Conservation (phyloP, 2,329 filamentous ascomycete species). For the Coniochaeta sp. region DNA sequence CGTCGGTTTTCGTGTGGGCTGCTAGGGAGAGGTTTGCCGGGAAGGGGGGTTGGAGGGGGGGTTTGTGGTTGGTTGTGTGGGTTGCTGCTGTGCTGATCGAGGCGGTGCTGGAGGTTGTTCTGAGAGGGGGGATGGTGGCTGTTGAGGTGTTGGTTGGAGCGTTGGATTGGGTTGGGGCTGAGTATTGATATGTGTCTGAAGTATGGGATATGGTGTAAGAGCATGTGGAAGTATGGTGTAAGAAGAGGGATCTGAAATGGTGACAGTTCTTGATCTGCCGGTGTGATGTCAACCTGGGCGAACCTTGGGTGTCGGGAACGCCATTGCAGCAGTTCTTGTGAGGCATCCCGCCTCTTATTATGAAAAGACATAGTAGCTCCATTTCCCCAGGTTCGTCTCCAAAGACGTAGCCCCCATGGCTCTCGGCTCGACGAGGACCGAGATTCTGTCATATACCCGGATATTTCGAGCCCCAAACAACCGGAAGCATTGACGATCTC, state of each 20-base stretch:
- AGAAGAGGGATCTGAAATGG: too few species aligned
- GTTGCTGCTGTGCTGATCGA: conserved; percentile 16
- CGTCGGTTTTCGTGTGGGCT: too few species aligned
- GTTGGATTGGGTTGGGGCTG: conserved; percentile 19
- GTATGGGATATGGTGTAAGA: too few species aligned
- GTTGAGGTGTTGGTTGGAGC: conserved; percentile 16
- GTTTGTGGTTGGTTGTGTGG: conserved; percentile 17
- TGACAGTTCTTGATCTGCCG: too few species aligned
- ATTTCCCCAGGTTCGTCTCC: neutral
- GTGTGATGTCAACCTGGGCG: too few species aligned
- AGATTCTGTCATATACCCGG: neutral
- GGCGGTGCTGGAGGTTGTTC: conserved; percentile 13
- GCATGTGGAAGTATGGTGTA: too few species aligned
- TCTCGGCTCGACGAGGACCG: neutral
- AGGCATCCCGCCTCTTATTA: neutral
- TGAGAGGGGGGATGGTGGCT: conserved; percentile 12
- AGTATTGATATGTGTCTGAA: too few species aligned
- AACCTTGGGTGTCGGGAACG: too few species aligned
- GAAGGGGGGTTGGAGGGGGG: conserved; percentile 10
- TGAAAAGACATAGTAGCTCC: neutral
- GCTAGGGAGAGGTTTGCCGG: conserved; percentile 7
- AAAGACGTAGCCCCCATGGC: neutral
- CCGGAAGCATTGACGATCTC: neutral
- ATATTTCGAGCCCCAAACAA: neutral
- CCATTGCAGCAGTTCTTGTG: neutral